A percentile compares a stretch with the other conserved stretches of the same genome.
Evolutionary conservation across 2,329 filamentous ascomycete genomes (phyloP).

Genomic region (Aspergillus floridensis): DNA sequence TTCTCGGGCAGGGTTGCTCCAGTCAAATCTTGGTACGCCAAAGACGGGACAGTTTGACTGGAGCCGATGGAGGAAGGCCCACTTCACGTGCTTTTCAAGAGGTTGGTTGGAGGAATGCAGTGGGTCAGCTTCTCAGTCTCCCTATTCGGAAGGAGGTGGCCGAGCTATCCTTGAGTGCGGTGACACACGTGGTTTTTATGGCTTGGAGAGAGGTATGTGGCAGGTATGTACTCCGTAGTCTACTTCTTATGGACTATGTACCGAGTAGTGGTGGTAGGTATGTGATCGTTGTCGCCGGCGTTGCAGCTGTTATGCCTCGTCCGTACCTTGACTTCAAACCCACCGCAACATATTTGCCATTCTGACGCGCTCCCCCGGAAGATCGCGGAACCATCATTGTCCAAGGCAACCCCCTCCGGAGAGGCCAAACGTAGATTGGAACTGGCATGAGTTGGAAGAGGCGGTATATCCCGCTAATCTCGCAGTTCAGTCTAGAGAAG

Average conservation of each 20-base stretch:
- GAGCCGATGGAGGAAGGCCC: slow-evolving; percentile 15
- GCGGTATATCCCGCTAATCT: background rate
- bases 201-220: background rate
- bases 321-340: no score
- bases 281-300: no score
- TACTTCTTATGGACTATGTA: background rate
- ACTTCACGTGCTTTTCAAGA: slow-evolving; percentile 15
- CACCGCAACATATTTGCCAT: no score
- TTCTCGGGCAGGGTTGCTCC: slow-evolving; percentile 15
- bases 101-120: slow-evolving; percentile 3
- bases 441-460: background rate
- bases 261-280: background rate
- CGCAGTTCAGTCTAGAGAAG: background rate
- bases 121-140: slow-evolving; percentile 5
- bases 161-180: slow-evolving; percentile 1
- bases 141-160: slow-evolving; percentile 9
- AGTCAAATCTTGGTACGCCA: slow-evolving; percentile 24
- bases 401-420: background rate
- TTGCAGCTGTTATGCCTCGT: no score
- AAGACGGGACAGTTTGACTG: slow-evolving; percentile 16
- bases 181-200: background rate
- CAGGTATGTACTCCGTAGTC: background rate
- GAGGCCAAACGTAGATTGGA: background rate
- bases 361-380: background rate
- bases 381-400: background rate